Base-by-base conservation (phyloP, 2,329 filamentous ascomycete species). In the Akanthomyces muscarius region DNA sequence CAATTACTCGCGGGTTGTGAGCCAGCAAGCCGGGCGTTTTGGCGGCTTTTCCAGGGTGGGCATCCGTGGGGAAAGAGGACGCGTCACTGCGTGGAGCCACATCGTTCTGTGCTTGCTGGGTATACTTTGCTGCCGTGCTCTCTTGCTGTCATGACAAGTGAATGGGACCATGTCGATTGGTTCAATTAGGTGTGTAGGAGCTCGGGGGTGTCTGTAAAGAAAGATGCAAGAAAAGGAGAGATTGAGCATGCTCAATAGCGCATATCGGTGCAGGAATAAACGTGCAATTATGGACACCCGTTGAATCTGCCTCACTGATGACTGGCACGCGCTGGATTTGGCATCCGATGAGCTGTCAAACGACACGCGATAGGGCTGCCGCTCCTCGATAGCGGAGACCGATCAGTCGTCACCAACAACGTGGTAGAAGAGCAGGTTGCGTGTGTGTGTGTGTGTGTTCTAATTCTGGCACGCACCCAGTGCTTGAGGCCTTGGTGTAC, bases 1-100 rank as follows among this genome's bases (percentile, higher is more conserved):
- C 21, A 50, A 30, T 59, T 59, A 42, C 56, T 50, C 56, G 56
- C 45, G 44, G 25, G n/a, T 25, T 25, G 45, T 14, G 21, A 30
- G 33, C 51, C 18, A 18, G 18, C 53, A 23, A 58, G 36, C 36
- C 36, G 47, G 57, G 47, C 57, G 36, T 60, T 60, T 60, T 47
- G 38, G n/a, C 38, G 58, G 58, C 50, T 61, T 52, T 8, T 41
- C 50, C 23, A 21, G 28, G 21, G 58, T 51, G 57, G 45, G 10
- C 55, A 50, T 50, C 42, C n/a, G 25, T 52, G 58, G 58, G 47
- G 47, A 28, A 28, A 47, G 28, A 51, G 58, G 48, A 48, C 58
- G 58, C 58, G 58, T 61, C 58, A 61, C 45, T 53, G 58, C 58
- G 58, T 61, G 58, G 50, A 61, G 38, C 48, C 10, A 30, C 58